These are phyloP conservation scores for Chrysanthemum makinoi DNA, from an alignment of 129 eudicot species.

Conservation along the genomic window DNA sequence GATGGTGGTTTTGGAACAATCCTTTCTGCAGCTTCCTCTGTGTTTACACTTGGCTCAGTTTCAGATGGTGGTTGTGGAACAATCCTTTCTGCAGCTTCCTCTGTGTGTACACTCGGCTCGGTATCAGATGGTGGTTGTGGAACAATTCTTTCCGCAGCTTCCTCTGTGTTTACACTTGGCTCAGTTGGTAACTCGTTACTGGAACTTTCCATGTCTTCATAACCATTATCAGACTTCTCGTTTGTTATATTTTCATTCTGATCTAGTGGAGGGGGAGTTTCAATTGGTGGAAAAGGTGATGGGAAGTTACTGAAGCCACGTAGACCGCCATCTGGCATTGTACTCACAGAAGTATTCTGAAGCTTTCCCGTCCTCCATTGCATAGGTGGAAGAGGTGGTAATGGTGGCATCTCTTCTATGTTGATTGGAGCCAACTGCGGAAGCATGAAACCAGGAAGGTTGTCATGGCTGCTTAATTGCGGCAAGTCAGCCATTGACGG, in stretches of 20 bases:
- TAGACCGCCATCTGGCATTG: conserved; percentile 29
- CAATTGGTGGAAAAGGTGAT: conserved; percentile 26
- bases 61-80: too few species aligned
- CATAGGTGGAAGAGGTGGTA: conserved; percentile 96
- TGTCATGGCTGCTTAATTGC: conserved; percentile 20
- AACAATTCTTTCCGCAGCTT: conserved; percentile 16
- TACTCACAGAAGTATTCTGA: conserved; percentile 34
- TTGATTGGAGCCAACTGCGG: conserved; percentile 44
- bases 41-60: not conserved
- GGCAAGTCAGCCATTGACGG: conserved; percentile 20
- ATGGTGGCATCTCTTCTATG: conserved; percentile 72
- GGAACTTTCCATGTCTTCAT: conserved; percentile 15
- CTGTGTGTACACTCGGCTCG: conserved; percentile 28
- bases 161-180: not conserved
- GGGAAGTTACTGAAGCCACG: conserved; percentile 27
- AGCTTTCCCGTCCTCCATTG: conserved; percentile 82
- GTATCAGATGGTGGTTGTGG: conserved; percentile 26
- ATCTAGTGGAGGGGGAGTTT: not conserved
- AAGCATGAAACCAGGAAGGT: conserved; percentile 28
- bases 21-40: conserved; percentile 19
- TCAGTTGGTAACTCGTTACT: too few species aligned
- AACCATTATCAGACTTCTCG: conserved; percentile 19
- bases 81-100: conserved; percentile 1
- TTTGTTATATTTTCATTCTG: conserved; percentile 16
- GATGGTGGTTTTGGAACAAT: conserved; percentile 22